Conservation (phyloP, 2,329 filamentous ascomycete species). For the Cadophora luteo-olivacea region DNA sequence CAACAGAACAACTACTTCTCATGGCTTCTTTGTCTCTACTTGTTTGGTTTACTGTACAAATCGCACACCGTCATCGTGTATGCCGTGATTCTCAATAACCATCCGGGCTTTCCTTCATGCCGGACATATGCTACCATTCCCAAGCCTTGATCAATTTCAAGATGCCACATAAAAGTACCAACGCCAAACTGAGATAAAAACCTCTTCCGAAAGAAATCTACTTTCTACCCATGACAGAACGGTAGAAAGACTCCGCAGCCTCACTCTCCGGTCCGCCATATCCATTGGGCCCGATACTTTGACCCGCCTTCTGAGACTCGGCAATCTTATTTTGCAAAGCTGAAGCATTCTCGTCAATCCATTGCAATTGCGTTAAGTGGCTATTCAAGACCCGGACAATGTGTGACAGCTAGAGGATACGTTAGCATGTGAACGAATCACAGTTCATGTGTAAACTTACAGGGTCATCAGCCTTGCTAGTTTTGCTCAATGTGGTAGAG, state of each 20-base stretch:
- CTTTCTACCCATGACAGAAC: conserved; percentile 81
- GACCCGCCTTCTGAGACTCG: conserved; percentile 80
- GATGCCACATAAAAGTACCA: conserved; percentile 33
- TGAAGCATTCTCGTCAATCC: conserved; percentile 86
- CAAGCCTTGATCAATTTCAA: conserved; percentile 32
- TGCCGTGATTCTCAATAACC: conserved; percentile 22
- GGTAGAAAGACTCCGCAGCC: conserved; percentile 87
- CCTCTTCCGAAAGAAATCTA: conserved; percentile 46
- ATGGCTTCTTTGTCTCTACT: conserved; percentile 18
- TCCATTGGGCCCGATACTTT: conserved; percentile 59
- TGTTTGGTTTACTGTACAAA: conserved; percentile 30
- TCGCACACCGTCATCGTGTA: conserved; percentile 22
- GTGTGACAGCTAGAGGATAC: conserved; percentile 74
- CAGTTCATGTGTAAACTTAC: conserved; percentile 57
- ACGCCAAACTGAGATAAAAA: conserved; percentile 35
- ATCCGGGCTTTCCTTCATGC: conserved; percentile 22
- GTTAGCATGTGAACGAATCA: conserved; percentile 22
- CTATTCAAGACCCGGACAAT: conserved; percentile 95
- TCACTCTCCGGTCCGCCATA: conserved; percentile 69
- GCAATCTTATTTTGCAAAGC: conserved; percentile 82
- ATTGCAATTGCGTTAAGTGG: conserved; percentile 89
- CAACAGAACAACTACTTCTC: conserved; percentile 10
- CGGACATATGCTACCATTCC: conserved; percentile 31
- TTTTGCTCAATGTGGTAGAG: conserved; percentile 87
- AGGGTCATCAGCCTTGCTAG: conserved; percentile 84